Base-by-base conservation (phyloP, 352 stramenopile species). In the Phytophthora macrochlamydospora region DNA sequence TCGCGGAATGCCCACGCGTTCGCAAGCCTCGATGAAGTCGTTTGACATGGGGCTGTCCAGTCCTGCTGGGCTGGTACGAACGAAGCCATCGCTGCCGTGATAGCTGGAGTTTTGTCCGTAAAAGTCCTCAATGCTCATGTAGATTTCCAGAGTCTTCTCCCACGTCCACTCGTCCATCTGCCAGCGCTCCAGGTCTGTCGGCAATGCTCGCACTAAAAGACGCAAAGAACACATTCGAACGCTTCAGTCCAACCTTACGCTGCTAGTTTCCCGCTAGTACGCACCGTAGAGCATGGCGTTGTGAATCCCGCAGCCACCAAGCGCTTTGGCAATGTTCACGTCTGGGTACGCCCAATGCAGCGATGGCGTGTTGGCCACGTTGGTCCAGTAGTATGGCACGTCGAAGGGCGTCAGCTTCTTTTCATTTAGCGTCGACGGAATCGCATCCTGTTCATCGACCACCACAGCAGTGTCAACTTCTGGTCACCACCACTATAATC, bases 271-370 rank as follows among this genome's bases (percentile, higher is more conserved):
- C 18, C 18, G 31, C 1, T 13, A 55, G 3, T 11, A 60, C 58
- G 48, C 33, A 93, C 84, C 80, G 44, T 98, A 97, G 14, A 98
- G 83, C 92, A 97, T 97, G 18, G 92, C 92, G 52, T 98, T 98
- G 62, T 97, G 87, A 37, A 96, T 91, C 7, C 92, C 92, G 63
- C 86, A 96, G 35, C 91, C 91, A 12, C 92, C 92, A 14, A 97
- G 65, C 11, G 83, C 85, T 53, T 94, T 93, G 31, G 85, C 90
- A 13, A 97, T 69, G 50, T 96, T 89, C 54, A 91, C 85, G 40
- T 89, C 85, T 11, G 83, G 81, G 42, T 94, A 91, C 37, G 87
- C 71, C 86, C 86, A 96, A 55, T 95, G 88, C 42, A 89, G 31
- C 7, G 59, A 69, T 45, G 70, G 66, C 11, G 73, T 87, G 49